Evolutionary conservation across 805 yeast species (phyloP).

Genomic region (Saturnispora sekii): DNA sequence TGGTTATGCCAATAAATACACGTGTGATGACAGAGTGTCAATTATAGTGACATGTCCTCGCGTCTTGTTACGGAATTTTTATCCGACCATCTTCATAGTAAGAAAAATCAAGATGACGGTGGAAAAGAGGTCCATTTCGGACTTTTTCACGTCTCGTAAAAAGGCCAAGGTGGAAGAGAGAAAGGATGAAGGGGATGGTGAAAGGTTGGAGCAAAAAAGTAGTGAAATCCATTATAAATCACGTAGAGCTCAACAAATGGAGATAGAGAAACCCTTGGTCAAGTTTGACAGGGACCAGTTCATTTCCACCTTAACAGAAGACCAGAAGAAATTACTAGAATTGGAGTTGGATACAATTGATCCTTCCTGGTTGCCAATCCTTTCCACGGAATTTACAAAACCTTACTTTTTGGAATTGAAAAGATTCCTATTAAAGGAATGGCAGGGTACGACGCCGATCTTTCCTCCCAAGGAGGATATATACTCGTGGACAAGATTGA

Average conservation of each 20-base stretch:
- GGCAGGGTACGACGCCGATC: constrained; percentile 32
- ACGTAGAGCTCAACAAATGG: background rate
- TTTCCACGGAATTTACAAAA: constrained; percentile 66
- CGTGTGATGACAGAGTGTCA: too few species aligned
- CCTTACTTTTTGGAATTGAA: constrained; percentile 77
- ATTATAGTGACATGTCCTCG: too few species aligned
- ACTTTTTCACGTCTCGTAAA: background rate
- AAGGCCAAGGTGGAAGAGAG: background rate
- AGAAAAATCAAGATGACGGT: background rate
- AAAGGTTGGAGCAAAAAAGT: background rate
- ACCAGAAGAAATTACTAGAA: constrained; percentile 41
- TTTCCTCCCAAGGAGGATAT: constrained; percentile 75
- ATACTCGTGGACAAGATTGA: constrained; percentile 85
- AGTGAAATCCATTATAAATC: background rate
- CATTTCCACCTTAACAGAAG: constrained; percentile 38
- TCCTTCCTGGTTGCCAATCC: constrained; percentile 64
- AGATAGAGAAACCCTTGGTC: background rate
- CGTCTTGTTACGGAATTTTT: too few species aligned
- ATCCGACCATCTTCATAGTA: background rate
- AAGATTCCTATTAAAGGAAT: constrained; percentile 44
- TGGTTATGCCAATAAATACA: too few species aligned
- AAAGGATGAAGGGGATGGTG: background rate
- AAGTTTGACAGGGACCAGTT: constrained; percentile 43
- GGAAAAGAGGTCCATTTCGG: background rate
- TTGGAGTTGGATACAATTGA: constrained; percentile 67